phyloP scores from a whole-genome alignment of 768 basidiomycete species.

The Boletus tomentosulus region DNA sequence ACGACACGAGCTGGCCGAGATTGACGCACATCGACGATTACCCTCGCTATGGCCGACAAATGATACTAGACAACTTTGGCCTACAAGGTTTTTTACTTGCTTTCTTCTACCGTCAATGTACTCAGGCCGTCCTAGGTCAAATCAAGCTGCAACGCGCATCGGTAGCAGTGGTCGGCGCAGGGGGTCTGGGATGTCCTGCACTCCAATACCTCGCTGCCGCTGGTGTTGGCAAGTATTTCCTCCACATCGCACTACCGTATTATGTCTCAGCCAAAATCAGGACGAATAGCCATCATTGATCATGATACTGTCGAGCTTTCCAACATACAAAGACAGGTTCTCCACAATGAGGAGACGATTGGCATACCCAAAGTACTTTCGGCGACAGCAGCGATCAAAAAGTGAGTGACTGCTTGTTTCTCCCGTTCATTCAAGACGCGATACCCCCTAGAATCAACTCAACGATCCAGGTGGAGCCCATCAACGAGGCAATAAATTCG shows the following conservation, averaged over 20 bases:
- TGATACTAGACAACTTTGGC: constrained; percentile 90
- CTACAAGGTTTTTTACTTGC: constrained; percentile 54
- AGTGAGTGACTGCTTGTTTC: constrained; percentile 38
- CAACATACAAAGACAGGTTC: constrained; percentile 90
- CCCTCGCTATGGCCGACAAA: constrained; percentile 89
- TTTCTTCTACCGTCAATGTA: background rate
- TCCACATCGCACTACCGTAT: background rate
- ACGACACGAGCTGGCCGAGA: constrained; percentile 13
- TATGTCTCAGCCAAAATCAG: constrained; percentile 37
- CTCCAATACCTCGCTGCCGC: constrained; percentile 91
- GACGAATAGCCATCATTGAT: constrained; percentile 82
- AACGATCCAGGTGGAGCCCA: constrained; percentile 51
- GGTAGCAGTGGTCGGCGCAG: constrained; percentile 88
- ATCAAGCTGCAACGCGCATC: constrained; percentile 71
- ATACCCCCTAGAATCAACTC: constrained; percentile 66
- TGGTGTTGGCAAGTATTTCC: constrained; percentile 68
- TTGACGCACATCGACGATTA: constrained; percentile 64
- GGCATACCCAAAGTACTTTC: constrained; percentile 81
- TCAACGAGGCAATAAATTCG: constrained; percentile 50
- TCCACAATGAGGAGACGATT: constrained; percentile 70
- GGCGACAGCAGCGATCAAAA: constrained; percentile 63
- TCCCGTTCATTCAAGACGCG: background rate
- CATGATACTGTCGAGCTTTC: constrained; percentile 84
- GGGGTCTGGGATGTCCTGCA: constrained; percentile 93
- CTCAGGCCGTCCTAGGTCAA: constrained; percentile 55